Conservation (phyloP, 1,139 yeast genomes). For the Ogataea hybrid region DNA sequence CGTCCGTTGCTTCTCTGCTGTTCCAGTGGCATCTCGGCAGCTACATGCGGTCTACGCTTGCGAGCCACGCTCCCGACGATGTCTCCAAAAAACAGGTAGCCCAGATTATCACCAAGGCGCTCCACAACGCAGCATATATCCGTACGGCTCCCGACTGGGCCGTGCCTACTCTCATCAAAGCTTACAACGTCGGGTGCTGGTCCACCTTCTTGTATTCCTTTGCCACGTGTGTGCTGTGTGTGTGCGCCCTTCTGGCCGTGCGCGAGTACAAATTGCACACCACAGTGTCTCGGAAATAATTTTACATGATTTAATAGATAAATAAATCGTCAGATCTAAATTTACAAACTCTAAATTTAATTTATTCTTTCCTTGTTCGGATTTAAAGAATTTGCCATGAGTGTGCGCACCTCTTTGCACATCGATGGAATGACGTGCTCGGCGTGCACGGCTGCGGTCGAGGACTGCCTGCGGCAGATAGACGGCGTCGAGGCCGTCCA, state of each 20-base stretch:
- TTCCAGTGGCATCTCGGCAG: conserved; percentile 38
- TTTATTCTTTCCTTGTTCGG: conserved; percentile 3
- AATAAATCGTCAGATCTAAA: too few relatives aligned
- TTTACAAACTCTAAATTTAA: too few relatives aligned
- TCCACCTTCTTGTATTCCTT: conserved; percentile 37
- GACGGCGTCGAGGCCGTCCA: conserved; percentile 50
- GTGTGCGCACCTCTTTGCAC: conserved; percentile 14
- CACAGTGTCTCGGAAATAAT: conserved; percentile 25
- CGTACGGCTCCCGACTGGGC: conserved; percentile 41
- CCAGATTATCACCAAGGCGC: conserved; percentile 39
- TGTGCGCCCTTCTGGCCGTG: conserved; percentile 37
- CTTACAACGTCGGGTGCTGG: conserved; percentile 44
- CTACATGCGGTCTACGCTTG: conserved; percentile 19
- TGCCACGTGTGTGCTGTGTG: conserved; percentile 33
- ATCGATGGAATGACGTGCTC: conserved; percentile 85
- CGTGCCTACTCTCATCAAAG: conserved; percentile 34
- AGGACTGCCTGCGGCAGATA: conserved; percentile 46
- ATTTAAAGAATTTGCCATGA: not conserved
- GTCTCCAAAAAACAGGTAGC: conserved; percentile 33
- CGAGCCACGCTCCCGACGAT: conserved; percentile 29
- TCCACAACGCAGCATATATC: conserved; percentile 43
- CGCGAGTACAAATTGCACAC: conserved; percentile 40
- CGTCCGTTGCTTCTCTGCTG: conserved; percentile 47
- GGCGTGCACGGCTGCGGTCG: conserved; percentile 68
- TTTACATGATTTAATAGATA: not conserved